Evolutionary conservation across 163 green algal species (phyloP).

Genomic region (Scenedesmus sp.): DNA sequence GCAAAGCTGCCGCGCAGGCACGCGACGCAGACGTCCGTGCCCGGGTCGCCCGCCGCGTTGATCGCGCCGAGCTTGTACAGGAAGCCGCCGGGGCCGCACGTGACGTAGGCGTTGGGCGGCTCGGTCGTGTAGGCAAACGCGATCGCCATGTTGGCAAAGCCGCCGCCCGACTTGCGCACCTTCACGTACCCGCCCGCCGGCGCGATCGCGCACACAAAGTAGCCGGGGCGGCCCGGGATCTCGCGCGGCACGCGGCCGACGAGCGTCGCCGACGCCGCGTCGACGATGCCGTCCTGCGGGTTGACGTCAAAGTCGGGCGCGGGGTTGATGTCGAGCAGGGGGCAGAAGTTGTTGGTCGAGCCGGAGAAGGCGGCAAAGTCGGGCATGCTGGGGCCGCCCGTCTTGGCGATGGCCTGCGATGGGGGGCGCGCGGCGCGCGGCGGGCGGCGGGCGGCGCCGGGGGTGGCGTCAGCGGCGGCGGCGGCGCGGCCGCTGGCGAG

Average conservation of each 20-base stretch:
- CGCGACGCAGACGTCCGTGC: conserved; percentile 23
- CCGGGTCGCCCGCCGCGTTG: conserved; percentile 11
- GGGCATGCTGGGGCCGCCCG: conserved; percentile 41
- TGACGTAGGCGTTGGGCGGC: conserved; percentile 27
- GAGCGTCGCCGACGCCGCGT: conserved; percentile 29
- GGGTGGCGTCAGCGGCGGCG: too few species aligned
- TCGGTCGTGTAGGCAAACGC: conserved; percentile 27
- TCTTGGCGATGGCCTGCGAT: conserved; percentile 39
- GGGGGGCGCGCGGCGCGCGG: too few species aligned
- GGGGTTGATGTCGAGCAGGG: conserved; percentile 47
- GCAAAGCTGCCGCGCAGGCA: conserved; percentile 42
- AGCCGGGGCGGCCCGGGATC: conserved; percentile 22
- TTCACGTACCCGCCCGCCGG: conserved; percentile 40
- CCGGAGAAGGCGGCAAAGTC: conserved; percentile 38
- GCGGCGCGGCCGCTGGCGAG: too few species aligned
- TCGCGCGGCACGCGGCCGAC: conserved; percentile 20
- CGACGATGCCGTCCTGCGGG: conserved; percentile 44
- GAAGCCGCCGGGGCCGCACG: conserved; percentile 21
- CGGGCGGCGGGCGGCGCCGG: too few species aligned
- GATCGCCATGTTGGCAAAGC: conserved; percentile 18
- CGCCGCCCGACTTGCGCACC: conserved; percentile 4
- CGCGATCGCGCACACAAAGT: conserved; percentile 44
- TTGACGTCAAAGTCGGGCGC: conserved; percentile 39
- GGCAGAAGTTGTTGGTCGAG: conserved; percentile 40
- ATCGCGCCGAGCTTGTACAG: conserved; percentile 47